Conservation (phyloP, 2,329 filamentous ascomycete genomes). For the Phyllosticta ampelicida region DNA sequence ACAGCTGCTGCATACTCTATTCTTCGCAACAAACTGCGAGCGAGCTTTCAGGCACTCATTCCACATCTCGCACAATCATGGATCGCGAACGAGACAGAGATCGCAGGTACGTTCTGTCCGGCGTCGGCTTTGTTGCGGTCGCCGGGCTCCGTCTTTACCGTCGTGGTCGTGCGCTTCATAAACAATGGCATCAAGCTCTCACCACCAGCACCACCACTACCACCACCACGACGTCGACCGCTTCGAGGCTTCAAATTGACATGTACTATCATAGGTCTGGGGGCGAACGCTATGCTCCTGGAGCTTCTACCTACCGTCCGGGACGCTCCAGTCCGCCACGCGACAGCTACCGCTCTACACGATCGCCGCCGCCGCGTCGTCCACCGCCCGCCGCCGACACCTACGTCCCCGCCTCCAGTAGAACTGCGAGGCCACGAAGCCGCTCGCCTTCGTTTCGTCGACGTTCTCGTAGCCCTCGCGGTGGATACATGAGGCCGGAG, state of each 20-base stretch:
- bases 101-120: slow-evolving; percentile 31
- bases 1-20: slow-evolving; percentile 1
- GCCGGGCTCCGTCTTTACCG: neutral
- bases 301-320: slow-evolving; percentile 7
- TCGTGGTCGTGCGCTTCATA: neutral
- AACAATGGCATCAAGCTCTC: neutral
- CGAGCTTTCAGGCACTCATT: slow-evolving; percentile 1
- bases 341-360: slow-evolving; percentile 27
- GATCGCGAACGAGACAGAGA: slow-evolving; percentile 28
- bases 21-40: slow-evolving; percentile 4
- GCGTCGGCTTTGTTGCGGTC: neutral
- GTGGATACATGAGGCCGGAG: slow-evolving; percentile 20
- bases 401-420: slow-evolving; percentile 27
- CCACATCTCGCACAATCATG: slow-evolving; percentile 3
- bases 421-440: slow-evolving; percentile 26
- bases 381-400: slow-evolving; percentile 26
- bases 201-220: slow-evolving; percentile 8
- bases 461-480: slow-evolving; percentile 30
- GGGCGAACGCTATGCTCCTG: slow-evolving; percentile 9
- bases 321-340: slow-evolving; percentile 13
- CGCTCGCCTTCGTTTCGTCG: slow-evolving; percentile 27
- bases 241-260: neutral
- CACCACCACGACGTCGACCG: slow-evolving; percentile 3
- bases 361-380: slow-evolving; percentile 25
- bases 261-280: slow-evolving; percentile 6